Evolutionary conservation across 495 filamentous ascomycete species (phyloP), one percentile per base, ranked within the genome.

Genomic region (Trypethelium eluteriae): DNA sequence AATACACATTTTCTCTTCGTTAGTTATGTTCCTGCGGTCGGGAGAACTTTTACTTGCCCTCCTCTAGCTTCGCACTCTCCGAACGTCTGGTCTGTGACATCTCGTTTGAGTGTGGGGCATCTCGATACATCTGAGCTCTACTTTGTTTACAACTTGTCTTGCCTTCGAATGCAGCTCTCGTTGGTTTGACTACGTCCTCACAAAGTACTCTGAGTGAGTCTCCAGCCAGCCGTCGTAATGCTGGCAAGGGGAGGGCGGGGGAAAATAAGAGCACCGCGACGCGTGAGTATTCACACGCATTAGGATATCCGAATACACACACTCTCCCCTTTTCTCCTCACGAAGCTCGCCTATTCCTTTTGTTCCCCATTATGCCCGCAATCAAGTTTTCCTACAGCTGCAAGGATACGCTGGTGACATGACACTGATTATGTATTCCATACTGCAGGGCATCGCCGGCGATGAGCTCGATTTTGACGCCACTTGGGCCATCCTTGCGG

Each of bases 401-500:
- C 25, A 25, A 25, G 25, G 25, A 25, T 25, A 25, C 25, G 25
- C 25, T 25, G 25, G 25, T 18, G 35, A 62, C 32, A 14, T 36
- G 32, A 39, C 11, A 71, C 74, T 73, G 50, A 25, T 47, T 53
- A 68, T 62, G 7, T 46, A 32, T 67, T 64, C 63, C 39, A 41
- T 36, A 10, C 3, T 18, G 2, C 68, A 89, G 88, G 84, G 86
- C 46, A 72, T 86, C 41, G 75, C 78, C 57, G 81, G 73, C 39
- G 82, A 85, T 66, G 77, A 79, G 14, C 81, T 89, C 41, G 89
- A 93, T 68, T 94, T 96, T 74, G 88, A 94, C n/a, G 79, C 80
- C 0, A 88, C 86, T 63, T 99, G 95, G 95, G 78, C 79, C 0
- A 82, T 85, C 11, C 82, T 99, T 2, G 80, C 84, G 0, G 80